Percentiles rank a stretch among this genome's conserved stretches.
phyloP scores from a whole-genome alignment of 2,329 filamentous ascomycete genomes.

The Cytospora chrysosperma region DNA sequence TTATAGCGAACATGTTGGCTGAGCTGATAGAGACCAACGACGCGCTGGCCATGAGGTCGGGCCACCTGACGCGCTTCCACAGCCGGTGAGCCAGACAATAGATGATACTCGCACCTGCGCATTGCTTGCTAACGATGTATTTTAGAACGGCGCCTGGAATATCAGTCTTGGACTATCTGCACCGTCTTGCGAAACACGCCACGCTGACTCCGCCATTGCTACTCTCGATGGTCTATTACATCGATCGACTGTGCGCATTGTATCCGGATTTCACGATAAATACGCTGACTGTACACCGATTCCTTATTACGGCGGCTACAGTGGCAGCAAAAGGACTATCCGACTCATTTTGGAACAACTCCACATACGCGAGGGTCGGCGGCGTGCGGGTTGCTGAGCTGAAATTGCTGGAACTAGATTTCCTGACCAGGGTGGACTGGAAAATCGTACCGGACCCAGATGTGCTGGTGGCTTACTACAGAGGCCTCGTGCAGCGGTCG shows the following conservation, averaged over 20 bases:
- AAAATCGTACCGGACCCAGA: slow-evolving; percentile 95
- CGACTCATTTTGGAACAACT: slow-evolving; percentile 98
- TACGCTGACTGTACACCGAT: slow-evolving; percentile 93
- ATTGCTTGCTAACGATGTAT: slow-evolving; percentile 27
- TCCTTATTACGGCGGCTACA: slow-evolving; percentile 91
- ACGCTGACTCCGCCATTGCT: slow-evolving; percentile 89
- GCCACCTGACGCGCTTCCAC: slow-evolving; percentile 89
- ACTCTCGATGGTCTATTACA: slow-evolving; percentile 99
- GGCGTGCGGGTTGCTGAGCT: slow-evolving; percentile 88
- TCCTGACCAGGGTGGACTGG: slow-evolving; percentile 91
- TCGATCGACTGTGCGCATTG: slow-evolving; percentile 87
- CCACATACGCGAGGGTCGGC: slow-evolving; percentile 90
- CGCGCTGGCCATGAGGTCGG: slow-evolving; percentile 77
- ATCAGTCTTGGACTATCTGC: slow-evolving; percentile 89
- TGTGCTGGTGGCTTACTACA: slow-evolving; percentile 89
- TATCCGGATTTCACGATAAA: slow-evolving; percentile 97
- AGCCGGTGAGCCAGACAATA: slow-evolving; percentile 62
- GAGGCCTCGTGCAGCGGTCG: slow-evolving; percentile 72
- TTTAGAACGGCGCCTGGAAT: slow-evolving; percentile 74
- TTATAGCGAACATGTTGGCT: slow-evolving; percentile 93
- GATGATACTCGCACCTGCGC: slow-evolving; percentile 13
- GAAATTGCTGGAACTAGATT: slow-evolving; percentile 88
- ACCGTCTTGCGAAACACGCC: slow-evolving; percentile 88
- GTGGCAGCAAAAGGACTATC: slow-evolving; percentile 95
- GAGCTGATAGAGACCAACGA: slow-evolving; percentile 95